Conservation (phyloP, 306 rosid species). For the Abrus pulchellus region DNA sequence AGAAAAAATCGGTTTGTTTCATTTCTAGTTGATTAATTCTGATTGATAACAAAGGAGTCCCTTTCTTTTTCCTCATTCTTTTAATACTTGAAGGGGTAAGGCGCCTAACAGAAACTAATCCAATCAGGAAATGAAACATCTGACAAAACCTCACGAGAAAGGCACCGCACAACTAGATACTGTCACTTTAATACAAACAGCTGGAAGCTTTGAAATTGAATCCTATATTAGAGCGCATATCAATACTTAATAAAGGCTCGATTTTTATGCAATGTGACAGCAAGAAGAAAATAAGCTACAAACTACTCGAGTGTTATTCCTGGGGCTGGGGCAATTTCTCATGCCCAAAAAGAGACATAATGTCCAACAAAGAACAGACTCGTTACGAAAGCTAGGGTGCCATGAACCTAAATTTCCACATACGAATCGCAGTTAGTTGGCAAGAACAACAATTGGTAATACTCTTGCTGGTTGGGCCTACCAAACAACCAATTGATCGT, state of each 20-base stretch:
- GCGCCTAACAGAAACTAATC: not conserved
- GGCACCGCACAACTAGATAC: not conserved
- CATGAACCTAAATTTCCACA: not conserved
- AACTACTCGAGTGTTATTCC: not conserved
- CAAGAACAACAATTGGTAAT: not conserved
- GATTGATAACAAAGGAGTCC: not conserved
- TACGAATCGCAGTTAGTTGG: not conserved
- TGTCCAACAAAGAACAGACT: not conserved
- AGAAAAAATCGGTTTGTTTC: not conserved
- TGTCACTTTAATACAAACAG: not conserved
- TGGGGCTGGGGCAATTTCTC: not conserved
- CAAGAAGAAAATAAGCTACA: not conserved
- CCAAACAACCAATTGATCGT: not conserved
- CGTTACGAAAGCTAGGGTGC: not conserved
- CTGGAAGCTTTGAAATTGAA: constrained; percentile 3
- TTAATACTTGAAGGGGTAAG: not conserved
- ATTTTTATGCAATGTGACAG: constrained; percentile 20
- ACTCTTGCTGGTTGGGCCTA: not conserved
- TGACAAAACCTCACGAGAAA: not conserved
- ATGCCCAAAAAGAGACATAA: not conserved
- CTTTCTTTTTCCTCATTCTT: not conserved
- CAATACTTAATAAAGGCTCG: not conserved
- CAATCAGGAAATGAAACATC: not conserved
- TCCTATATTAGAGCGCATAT: not conserved
- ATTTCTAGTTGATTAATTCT: not conserved